Conservation (phyloP, 2,329 filamentous ascomycete genomes). For the Beauveria bassiana region DNA sequence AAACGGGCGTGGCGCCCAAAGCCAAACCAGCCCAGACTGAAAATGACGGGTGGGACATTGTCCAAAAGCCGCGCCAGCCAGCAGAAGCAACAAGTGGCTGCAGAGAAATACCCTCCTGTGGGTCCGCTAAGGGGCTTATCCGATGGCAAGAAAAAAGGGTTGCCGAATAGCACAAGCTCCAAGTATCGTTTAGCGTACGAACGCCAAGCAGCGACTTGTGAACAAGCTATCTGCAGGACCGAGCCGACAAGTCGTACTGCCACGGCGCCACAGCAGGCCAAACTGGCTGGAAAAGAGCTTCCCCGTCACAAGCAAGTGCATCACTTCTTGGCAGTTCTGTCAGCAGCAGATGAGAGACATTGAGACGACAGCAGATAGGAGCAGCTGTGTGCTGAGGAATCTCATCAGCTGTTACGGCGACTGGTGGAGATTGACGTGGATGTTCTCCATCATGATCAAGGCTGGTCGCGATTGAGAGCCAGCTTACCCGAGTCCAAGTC, state of each 20-base stretch:
- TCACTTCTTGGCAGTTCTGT: not conserved
- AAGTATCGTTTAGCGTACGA: not conserved
- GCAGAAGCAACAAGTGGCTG: slow-evolving; percentile 2
- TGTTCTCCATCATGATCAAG: slow-evolving; percentile 9
- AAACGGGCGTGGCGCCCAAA: not conserved
- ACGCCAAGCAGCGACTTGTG: not conserved
- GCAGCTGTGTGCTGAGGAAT: not conserved
- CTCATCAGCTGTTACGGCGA: not conserved
- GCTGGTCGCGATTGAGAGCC: slow-evolving; percentile 2
- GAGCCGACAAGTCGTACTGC: not conserved
- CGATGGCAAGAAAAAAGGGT: slow-evolving; percentile 5
- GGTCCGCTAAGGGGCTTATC: slow-evolving; percentile 10
- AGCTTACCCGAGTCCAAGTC: slow-evolving; percentile 1
- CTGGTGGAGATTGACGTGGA: slow-evolving; percentile 7
- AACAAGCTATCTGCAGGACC: not conserved
- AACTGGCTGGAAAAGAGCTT: not conserved
- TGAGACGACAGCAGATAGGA: not conserved
- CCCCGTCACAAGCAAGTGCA: not conserved
- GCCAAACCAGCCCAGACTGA: not conserved
- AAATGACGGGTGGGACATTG: slow-evolving; percentile 1
- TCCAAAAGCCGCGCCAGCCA: not conserved
- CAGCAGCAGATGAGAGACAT: not conserved
- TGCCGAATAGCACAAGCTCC: not conserved
- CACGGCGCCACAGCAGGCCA: not conserved
- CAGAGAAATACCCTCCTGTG: slow-evolving; percentile 2